phyloP scores from a whole-genome alignment of 2,329 filamentous ascomycete species.

The Colletotrichum caudatum region DNA sequence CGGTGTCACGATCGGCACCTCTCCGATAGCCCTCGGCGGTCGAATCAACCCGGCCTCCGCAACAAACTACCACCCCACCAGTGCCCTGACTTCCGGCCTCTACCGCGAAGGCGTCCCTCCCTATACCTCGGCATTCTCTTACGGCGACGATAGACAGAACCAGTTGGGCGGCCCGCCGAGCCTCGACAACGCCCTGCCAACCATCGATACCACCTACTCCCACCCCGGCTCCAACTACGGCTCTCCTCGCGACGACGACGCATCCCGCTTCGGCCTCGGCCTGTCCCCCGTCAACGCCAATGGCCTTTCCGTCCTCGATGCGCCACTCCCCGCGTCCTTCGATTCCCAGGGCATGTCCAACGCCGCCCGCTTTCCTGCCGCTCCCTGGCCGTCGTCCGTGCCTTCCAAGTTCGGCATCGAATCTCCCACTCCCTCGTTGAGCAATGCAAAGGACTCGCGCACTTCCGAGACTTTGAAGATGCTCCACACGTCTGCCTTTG shows the following conservation, averaged over 20 bases:
- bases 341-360: slow-evolving; percentile 96
- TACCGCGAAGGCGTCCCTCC: slow-evolving; percentile 58
- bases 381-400: slow-evolving; percentile 90
- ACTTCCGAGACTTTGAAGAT: slow-evolving; percentile 74
- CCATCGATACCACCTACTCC: slow-evolving; percentile 69
- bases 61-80: slow-evolving; percentile 70
- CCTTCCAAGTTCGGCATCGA: slow-evolving; percentile 93
- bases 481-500: slow-evolving; percentile 76
- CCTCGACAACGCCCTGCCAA: slow-evolving; percentile 67
- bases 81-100: slow-evolving; percentile 72
- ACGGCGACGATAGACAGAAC: slow-evolving; percentile 56
- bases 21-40: slow-evolving; percentile 71
- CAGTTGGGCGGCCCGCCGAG: slow-evolving; percentile 62
- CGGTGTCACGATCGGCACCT: slow-evolving; percentile 73
- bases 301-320: slow-evolving; percentile 89
- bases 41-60: slow-evolving; percentile 73
- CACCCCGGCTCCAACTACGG: slow-evolving; percentile 76
- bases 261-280: slow-evolving; percentile 73
- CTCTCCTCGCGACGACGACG: slow-evolving; percentile 80
- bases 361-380: slow-evolving; percentile 81
- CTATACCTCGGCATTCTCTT: slow-evolving; percentile 55
- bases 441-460: slow-evolving; percentile 69
- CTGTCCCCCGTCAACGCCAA: slow-evolving; percentile 81
- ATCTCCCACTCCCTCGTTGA: slow-evolving; percentile 81
- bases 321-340: slow-evolving; percentile 92